phyloP scores from a whole-genome alignment of 805 yeast genomes.

The Lachancea sp. region DNA sequence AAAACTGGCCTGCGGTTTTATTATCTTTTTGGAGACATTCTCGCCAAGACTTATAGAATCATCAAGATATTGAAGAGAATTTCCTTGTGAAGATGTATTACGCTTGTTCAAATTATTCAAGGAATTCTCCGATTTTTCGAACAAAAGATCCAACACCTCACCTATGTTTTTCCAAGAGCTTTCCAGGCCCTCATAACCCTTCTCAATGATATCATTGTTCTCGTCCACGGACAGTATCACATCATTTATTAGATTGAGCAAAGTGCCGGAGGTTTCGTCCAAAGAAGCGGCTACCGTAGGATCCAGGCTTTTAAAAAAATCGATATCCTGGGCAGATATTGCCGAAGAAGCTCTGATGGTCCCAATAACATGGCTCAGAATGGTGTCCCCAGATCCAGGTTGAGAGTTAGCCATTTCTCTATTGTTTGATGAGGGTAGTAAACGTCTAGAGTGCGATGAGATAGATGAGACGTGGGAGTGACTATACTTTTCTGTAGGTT shows the following conservation, averaged over 20 bases:
- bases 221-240: constrained; percentile 37
- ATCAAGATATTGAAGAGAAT: constrained; percentile 44
- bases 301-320: constrained; percentile 63
- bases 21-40: constrained; percentile 31
- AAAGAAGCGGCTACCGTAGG: constrained; percentile 36
- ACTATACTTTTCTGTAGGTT: too few relatives aligned
- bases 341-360: constrained; percentile 62
- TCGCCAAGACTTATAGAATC: constrained; percentile 30
- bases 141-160: constrained; percentile 56
- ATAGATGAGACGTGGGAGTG: too few relatives aligned
- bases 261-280: constrained; percentile 35
- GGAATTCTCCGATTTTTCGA: constrained; percentile 71
- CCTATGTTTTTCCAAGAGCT: constrained; percentile 58
- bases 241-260: constrained; percentile 43
- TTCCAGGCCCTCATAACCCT: constrained; percentile 40
- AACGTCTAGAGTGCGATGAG: constrained; percentile 1
- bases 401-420: constrained; percentile 34
- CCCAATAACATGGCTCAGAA: constrained; percentile 44
- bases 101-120: constrained; percentile 40
- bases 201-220: constrained; percentile 22
- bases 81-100: constrained; percentile 12
- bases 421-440: not conserved
- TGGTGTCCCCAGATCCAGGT: constrained; percentile 25
- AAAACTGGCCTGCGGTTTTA: constrained; percentile 69
- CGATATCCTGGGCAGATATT: constrained; percentile 73